Evolutionary conservation across 805 yeast species (phyloP), one percentile per base, ranked within the genome.

Genomic region (Barnettozyma siamensis): DNA sequence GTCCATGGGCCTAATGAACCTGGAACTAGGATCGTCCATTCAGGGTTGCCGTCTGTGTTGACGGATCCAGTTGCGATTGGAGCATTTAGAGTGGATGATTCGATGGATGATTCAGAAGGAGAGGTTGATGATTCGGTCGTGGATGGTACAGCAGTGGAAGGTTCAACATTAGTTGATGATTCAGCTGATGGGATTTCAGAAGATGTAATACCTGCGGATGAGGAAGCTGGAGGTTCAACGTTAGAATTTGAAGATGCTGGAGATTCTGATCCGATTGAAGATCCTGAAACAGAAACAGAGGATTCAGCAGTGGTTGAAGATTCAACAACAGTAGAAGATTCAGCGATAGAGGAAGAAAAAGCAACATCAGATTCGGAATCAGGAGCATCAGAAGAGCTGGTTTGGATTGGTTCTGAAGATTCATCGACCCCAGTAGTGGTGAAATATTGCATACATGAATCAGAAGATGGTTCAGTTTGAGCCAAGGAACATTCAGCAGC

Each of bases 1-100:
- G 37, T 41, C 44, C 44, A 41, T 32, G 44, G 44, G n/a, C 44
- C 44, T 3, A 41, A 18, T 10, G 35, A 8, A 12, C 40, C 44
- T 31, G 44, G 40, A n/a, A 41, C 26, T 11, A 17, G 8, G 19
- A 41, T 13, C 10, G 40, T 32, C 44, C 44, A 41, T 21, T 36
- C 19, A 28, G 44, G 44, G 19, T 20, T 18, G 32, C 37, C 37
- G 13, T 27, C 29, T 11, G 29, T 13, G 11, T 26, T 13, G n/a
- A 26, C 13, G n/a, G 13, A 26, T 8, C 29, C 29, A 26, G 29
- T 5, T 8, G 29, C 29, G 5, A 13, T 11, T 26, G 29, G 29
- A 26, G 29, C 11, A 5, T 9, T 13, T 26, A 26, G 11, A 26
- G 29, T 13, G 11, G 29, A 26, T 8, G 29, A 26, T 26, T 26